These are phyloP conservation scores for Pelargonium cotyledonis DNA, from an alignment of 441 rosid genomes.

Conservation along the genomic window DNA sequence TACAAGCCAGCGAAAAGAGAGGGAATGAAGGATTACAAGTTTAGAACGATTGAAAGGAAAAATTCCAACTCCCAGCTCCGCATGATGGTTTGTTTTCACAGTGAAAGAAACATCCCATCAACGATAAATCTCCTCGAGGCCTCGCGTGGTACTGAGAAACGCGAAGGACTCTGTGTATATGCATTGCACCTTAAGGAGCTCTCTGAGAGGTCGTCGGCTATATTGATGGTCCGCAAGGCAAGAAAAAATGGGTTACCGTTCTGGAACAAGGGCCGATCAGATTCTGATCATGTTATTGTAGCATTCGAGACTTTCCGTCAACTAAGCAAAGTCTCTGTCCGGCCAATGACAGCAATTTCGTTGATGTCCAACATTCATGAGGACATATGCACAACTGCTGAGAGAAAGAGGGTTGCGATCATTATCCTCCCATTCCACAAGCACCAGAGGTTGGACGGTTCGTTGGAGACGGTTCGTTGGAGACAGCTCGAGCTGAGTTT, in stretches of 20 bases:
- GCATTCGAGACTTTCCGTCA: slow-evolving; percentile 44
- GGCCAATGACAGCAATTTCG: slow-evolving; percentile 57
- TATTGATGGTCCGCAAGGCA: neutral
- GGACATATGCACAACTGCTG: slow-evolving; percentile 50
- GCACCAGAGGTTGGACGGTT: slow-evolving; percentile 57
- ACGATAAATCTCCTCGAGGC: neutral
- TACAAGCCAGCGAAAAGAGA: neutral
- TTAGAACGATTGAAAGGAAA: neutral
- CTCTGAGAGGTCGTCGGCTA: neutral
- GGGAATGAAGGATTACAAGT: neutral
- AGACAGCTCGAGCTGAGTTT: slow-evolving; percentile 47
- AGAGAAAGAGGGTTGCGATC: slow-evolving; percentile 49
- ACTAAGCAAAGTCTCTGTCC: slow-evolving; percentile 41
- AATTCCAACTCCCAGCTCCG: neutral
- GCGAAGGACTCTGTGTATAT: neutral
- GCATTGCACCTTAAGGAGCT: neutral
- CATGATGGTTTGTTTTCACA: neutral
- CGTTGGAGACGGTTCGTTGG: slow-evolving; percentile 64
- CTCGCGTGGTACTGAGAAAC: neutral
- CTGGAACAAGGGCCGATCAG: slow-evolving; percentile 10
- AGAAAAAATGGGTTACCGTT: neutral
- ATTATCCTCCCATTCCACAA: slow-evolving; percentile 74
- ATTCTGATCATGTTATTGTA: slow-evolving; percentile 37
- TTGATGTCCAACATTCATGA: slow-evolving; percentile 38
- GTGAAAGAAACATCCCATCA: neutral